Evolutionary conservation across 257 asterid species (phyloP).

Genomic region (Salvia hispanica): DNA sequence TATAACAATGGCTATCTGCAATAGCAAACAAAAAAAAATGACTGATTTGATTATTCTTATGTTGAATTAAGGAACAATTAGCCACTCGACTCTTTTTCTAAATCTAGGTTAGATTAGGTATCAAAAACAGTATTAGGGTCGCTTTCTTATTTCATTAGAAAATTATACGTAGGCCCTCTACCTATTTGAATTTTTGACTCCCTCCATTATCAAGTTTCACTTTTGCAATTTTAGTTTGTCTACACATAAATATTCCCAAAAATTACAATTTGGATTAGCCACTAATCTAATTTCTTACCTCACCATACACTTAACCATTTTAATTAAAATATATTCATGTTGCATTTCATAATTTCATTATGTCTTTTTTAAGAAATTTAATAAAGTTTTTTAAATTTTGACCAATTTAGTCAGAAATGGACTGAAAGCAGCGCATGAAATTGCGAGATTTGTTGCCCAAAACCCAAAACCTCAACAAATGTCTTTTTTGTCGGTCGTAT

Average conservation of each 20-base stretch:
- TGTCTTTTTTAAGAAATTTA: no score
- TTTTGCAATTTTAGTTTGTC: no score
- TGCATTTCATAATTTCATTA: no score
- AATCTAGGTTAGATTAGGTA: not conserved
- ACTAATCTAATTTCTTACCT: no score
- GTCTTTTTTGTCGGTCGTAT: conserved; percentile 26
- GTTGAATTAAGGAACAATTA: not conserved
- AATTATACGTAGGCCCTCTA: conserved; percentile 15
- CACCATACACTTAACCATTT: no score
- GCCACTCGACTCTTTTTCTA: not conserved
- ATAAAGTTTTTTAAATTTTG: no score
- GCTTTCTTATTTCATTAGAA: not conserved
- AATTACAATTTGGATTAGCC: no score
- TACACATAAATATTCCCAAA: no score
- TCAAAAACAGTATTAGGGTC: not conserved
- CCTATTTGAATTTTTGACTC: not conserved
- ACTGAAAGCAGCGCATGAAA: conserved; percentile 29
- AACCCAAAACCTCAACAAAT: not conserved
- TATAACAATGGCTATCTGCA: not conserved
- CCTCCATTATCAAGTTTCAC: no score
- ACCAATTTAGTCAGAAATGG: conserved; percentile 21
- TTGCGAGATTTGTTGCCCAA: conserved; percentile 41
- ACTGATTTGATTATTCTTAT: not conserved
- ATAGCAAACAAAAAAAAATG: not conserved
- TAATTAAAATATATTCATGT: no score